Evolutionary conservation across 257 asterid genomes (phyloP).

Genomic region (Jacaranda mimosifolia): DNA sequence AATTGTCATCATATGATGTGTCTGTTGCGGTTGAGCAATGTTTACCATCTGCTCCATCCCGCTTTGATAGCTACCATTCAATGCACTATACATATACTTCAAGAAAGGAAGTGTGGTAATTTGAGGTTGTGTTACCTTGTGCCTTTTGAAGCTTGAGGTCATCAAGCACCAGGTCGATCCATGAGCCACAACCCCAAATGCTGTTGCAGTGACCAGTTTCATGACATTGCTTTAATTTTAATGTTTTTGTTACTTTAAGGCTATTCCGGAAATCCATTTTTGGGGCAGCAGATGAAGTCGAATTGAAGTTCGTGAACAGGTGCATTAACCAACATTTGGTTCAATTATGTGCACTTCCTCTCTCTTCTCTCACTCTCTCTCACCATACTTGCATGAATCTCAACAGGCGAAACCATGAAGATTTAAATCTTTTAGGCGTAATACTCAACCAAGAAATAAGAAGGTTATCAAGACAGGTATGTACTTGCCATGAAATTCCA

Average conservation of each 20-base stretch:
- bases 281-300: conserved; percentile 98
- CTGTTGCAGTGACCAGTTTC: conserved; percentile 26
- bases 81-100: neutral
- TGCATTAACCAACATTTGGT: conserved; percentile 34
- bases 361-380: conserved; percentile 18
- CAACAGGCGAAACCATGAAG: conserved; percentile 87
- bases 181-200: neutral
- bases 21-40: neutral
- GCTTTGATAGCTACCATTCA: neutral
- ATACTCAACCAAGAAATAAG: conserved; percentile 93
- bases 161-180: conserved; percentile 28
- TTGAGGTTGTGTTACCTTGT: conserved; percentile 20
- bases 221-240: conserved; percentile 23
- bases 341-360: conserved; percentile 10
- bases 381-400: conserved; percentile 19
- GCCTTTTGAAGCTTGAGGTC: conserved; percentile 19
- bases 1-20: neutral
- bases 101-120: neutral
- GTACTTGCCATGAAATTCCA: conserved; percentile 21
- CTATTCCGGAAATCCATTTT: conserved; percentile 88
- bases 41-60: conserved; percentile 4
- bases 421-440: conserved; percentile 69
- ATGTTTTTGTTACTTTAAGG: conserved; percentile 47
- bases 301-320: conserved; percentile 92
- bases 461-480: conserved; percentile 90